Evolutionary conservation across 2,329 filamentous ascomycete genomes (phyloP).

Genomic region (Phyllosticta ampelicida): DNA sequence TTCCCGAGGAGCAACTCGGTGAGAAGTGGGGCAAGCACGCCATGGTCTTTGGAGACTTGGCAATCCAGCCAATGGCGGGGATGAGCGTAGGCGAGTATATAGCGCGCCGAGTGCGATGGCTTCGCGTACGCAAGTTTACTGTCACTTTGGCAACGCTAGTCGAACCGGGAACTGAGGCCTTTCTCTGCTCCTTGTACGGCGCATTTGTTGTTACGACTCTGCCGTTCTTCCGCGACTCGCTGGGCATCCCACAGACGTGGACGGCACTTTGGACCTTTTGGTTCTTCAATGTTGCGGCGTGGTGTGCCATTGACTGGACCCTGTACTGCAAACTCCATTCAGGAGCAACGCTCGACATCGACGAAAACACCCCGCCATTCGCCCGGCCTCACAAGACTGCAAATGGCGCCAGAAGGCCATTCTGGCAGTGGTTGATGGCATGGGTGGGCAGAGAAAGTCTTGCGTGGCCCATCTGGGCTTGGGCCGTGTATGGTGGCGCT

Average conservation of each 20-base stretch:
- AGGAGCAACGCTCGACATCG: slow-evolving; percentile 56
- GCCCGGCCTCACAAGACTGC: slow-evolving; percentile 40
- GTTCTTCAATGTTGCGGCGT: slow-evolving; percentile 52
- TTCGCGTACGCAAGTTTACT: slow-evolving; percentile 89
- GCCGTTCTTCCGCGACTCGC: slow-evolving; percentile 45
- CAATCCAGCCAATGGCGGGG: slow-evolving; percentile 75
- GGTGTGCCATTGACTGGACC: slow-evolving; percentile 66
- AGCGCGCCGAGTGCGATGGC: slow-evolving; percentile 74
- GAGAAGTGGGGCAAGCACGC: slow-evolving; percentile 62
- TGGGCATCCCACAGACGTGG: slow-evolving; percentile 57
- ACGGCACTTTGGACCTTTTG: slow-evolving; percentile 53
- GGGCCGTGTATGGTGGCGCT: slow-evolving; percentile 79
- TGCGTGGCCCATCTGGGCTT: slow-evolving; percentile 80
- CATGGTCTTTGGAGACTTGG: slow-evolving; percentile 74
- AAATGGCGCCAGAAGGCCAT: slow-evolving; percentile 40
- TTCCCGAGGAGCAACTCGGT: slow-evolving; percentile 22
- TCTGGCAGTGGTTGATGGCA: slow-evolving; percentile 62
- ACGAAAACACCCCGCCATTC: slow-evolving; percentile 65
- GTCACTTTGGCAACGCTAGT: slow-evolving; percentile 81
- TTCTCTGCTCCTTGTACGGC: slow-evolving; percentile 73
- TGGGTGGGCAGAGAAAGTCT: slow-evolving; percentile 79
- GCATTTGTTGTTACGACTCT: slow-evolving; percentile 69
- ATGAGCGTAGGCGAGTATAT: slow-evolving; percentile 72
- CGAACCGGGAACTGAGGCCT: slow-evolving; percentile 82
- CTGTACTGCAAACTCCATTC: slow-evolving; percentile 67